These are phyloP conservation scores for Yamagishiella unicocca DNA, from an alignment of 139 green algal genomes.

Conservation along the genomic window DNA sequence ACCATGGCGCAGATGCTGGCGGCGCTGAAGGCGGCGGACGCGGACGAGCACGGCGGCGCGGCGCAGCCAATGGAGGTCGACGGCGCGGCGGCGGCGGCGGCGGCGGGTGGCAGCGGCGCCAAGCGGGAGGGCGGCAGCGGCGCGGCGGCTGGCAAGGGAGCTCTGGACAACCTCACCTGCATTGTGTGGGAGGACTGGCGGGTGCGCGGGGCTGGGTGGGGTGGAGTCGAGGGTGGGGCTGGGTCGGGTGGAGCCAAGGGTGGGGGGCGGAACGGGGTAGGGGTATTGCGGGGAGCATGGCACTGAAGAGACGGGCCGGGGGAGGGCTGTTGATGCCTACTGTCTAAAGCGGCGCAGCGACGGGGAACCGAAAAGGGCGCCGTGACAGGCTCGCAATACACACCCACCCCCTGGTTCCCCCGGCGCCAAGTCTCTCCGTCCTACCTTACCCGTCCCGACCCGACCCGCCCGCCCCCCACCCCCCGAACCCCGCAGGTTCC, in stretches of 20 bases:
- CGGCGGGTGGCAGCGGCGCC: neutral
- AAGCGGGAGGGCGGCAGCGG: neutral
- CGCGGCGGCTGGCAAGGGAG: neutral
- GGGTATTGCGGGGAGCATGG: too few species aligned
- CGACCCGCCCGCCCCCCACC: neutral
- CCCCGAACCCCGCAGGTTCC: neutral
- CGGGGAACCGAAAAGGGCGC: too few species aligned
- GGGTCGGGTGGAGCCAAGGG: too few species aligned
- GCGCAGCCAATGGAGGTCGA: neutral
- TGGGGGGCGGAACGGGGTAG: too few species aligned
- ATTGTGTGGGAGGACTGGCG: constrained; percentile 41
- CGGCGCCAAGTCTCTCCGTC: too few species aligned
- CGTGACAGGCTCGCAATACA: too few species aligned
- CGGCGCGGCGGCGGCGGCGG: neutral
- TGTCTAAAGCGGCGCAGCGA: too few species aligned
- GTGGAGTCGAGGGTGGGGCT: neutral
- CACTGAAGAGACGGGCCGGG: too few species aligned
- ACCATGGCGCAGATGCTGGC: constrained; percentile 38
- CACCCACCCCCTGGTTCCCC: too few species aligned
- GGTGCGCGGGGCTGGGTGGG: constrained; percentile 5
- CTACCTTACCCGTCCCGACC: too few species aligned
- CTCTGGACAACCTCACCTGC: constrained; percentile 42
- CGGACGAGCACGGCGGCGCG: neutral
- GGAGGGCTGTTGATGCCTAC: too few species aligned
- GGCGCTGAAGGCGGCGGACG: constrained; percentile 38